Percentiles rank a stretch among this genome's conserved stretches.
Conservation (phyloP, 495 filamentous ascomycete genomes). For the Daldinia childiae region DNA sequence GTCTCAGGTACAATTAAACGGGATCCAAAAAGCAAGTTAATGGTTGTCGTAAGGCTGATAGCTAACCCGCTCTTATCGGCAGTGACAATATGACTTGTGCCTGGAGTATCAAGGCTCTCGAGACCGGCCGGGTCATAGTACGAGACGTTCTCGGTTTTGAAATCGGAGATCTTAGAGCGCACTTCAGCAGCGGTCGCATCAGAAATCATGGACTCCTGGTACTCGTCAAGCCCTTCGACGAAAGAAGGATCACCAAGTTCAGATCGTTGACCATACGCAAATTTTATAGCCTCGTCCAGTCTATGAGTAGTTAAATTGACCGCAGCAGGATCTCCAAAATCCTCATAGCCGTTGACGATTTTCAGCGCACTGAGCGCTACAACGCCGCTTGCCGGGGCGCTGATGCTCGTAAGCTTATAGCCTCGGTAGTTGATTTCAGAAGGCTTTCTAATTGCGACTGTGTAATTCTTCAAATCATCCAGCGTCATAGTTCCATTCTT, state of each 20-base stretch:
- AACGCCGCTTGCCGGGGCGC: slow-evolving; percentile 73
- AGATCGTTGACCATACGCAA: slow-evolving; percentile 73
- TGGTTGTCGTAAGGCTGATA: slow-evolving; percentile 74
- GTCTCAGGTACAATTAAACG: slow-evolving; percentile 80
- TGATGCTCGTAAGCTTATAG: slow-evolving; percentile 69
- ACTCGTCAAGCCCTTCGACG: slow-evolving; percentile 68
- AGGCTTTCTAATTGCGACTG: slow-evolving; percentile 66
- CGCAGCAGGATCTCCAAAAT: slow-evolving; percentile 60
- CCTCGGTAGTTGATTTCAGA: slow-evolving; percentile 72
- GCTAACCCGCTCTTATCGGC: slow-evolving; percentile 72
- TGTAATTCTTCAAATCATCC: slow-evolving; percentile 75
- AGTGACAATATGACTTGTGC: slow-evolving; percentile 74
- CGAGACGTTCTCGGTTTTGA: slow-evolving; percentile 67
- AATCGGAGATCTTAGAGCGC: slow-evolving; percentile 72
- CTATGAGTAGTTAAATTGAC: slow-evolving; percentile 76
- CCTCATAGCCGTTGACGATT: slow-evolving; percentile 71
- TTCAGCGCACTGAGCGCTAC: slow-evolving; percentile 75
- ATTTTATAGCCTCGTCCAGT: slow-evolving; percentile 81
- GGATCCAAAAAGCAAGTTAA: slow-evolving; percentile 81
- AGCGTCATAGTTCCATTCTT: slow-evolving; percentile 81
- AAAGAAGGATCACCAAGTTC: slow-evolving; percentile 80
- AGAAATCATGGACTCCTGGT: slow-evolving; percentile 71
- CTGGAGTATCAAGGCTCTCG: slow-evolving; percentile 70
- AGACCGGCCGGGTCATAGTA: slow-evolving; percentile 72
- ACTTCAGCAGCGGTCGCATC: slow-evolving; percentile 65